Evolutionary conservation across 768 basidiomycete genomes (phyloP), one percentile per base, ranked within the genome.

Genomic region (Tulasnella sp.): DNA sequence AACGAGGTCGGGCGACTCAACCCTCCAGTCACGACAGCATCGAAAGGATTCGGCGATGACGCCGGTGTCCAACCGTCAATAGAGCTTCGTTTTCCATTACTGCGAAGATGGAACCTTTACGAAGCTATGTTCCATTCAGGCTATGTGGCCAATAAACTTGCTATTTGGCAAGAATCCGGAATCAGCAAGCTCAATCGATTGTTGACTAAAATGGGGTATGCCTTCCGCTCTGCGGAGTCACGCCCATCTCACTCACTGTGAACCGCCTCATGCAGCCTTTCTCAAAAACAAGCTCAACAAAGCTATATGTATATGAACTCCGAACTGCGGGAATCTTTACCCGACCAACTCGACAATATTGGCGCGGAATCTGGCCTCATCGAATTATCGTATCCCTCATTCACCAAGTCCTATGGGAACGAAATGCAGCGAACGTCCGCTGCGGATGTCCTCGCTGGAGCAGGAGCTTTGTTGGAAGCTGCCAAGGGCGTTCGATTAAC

Each of bases 41-140:
- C 81, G 48, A 42, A 79, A 40, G 38, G 81, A 36, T 90, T 89
- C 81, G 94, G 97, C 1, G 96, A 98, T 82, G 97, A 99, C 84
- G 87, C 88, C 79, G 91, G 92, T 40, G 91, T 99, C 81, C 90
- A 94, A 52, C 88, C 92, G 56, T 92, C 91, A 42, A 95, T 97
- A 75, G 98, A 99, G 85, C 87, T 99, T 77, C 89, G 98, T 36
- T 99, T 99, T 85, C 96, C 92, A 86, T 89, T 98, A 77, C 96
- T 97, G 84, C 89, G 97, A 79, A 98, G 99, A 86, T 99, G 98
- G 98, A 98, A 93, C 40, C 86, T 99, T 71, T 99, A 98, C 84
- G 98, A 99, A 83, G 92, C 97, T 16, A 99, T 99, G 98, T 92
- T 92, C 83, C 97, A 99, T 85, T 98, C 96, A 3, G 94, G 94